Evolutionary conservation across 2,329 filamentous ascomycete genomes (phyloP).

Genomic region (Nigrograna mackinnonii): DNA sequence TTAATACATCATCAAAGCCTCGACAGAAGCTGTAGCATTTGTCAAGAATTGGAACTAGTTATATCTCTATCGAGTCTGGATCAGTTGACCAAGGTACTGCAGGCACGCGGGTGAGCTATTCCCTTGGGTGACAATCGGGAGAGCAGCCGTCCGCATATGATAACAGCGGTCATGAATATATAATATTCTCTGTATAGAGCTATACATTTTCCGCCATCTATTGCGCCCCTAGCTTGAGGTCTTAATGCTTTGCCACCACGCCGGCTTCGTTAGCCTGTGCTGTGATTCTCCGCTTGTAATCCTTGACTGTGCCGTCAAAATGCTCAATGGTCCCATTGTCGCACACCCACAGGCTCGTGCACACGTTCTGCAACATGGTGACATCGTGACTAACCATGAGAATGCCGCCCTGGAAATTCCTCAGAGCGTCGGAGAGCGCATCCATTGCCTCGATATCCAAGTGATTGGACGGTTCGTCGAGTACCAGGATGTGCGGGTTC

Average conservation of each 20-base stretch:
- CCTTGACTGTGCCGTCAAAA: constrained; percentile 92
- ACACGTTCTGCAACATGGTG: constrained; percentile 96
- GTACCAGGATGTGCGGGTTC: constrained; percentile 95
- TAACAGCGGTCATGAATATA: too few relatives aligned
- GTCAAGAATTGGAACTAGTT: too few relatives aligned
- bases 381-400: constrained; percentile 99
- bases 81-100: too few relatives aligned
- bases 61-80: too few relatives aligned
- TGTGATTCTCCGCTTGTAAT: constrained; percentile 95
- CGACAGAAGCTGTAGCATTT: too few relatives aligned
- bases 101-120: too few relatives aligned
- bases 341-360: constrained; percentile 93
- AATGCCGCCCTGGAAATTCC: constrained; percentile 89
- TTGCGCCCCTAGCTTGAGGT: too few relatives aligned
- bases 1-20: too few relatives aligned
- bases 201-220: not conserved
- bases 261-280: constrained; percentile 87
- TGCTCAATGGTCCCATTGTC: constrained; percentile 93
- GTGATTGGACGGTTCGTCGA: constrained; percentile 98
- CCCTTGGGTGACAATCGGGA: too few relatives aligned
- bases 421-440: constrained; percentile 81
- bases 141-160: too few relatives aligned
- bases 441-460: constrained; percentile 99
- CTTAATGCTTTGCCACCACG: constrained; percentile 67
- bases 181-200: too few relatives aligned